Percentiles rank a stretch among this genome's conserved stretches.
These are phyloP conservation scores for Trichoderma erinaceum DNA, from an alignment of 495 filamentous ascomycete species.

Conservation along the genomic window DNA sequence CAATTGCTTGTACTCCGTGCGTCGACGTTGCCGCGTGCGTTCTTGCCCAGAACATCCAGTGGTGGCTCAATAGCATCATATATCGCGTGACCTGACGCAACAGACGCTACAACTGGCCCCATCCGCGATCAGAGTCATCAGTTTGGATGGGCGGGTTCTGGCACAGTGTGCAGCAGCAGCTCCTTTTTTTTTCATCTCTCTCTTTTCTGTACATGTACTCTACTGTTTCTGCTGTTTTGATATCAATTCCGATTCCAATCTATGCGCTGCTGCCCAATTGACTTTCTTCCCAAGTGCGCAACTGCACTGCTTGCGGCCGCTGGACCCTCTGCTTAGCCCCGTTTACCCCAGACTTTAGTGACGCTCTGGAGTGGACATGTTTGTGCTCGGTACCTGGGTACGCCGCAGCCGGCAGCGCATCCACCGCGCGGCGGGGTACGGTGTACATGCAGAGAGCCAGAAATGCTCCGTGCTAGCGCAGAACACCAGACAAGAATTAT, in stretches of 20 bases:
- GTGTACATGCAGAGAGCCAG: not conserved
- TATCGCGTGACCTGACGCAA: slow-evolving; percentile 14
- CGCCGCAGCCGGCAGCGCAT: not conserved
- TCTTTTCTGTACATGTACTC: not conserved
- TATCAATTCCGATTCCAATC: not conserved
- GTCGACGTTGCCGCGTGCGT: slow-evolving; percentile 4
- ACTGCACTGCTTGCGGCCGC: not conserved
- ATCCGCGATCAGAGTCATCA: too few relatives aligned
- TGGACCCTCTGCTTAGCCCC: slow-evolving; percentile 5
- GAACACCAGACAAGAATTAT: not conserved
- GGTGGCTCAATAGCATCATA: slow-evolving; percentile 13
- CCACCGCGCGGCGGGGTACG: slow-evolving; percentile 5
- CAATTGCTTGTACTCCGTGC: not conserved
- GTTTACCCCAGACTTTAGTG: slow-evolving; percentile 14
- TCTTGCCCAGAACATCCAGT: not conserved
- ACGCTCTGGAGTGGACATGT: not conserved
- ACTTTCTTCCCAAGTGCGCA: not conserved
- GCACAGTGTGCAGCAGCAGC: not conserved
- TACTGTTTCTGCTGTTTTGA: not conserved
- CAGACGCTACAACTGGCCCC: not conserved
- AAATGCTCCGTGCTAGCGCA: not conserved
- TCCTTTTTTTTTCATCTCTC: not conserved
- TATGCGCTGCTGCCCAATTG: not conserved
- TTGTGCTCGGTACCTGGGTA: slow-evolving; percentile 12
- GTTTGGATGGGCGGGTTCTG: not conserved